A percentile compares a stretch with the other conserved stretches of the same genome.
These are phyloP conservation scores for Candida sojae DNA, from an alignment of 1,139 yeast species.

Conservation along the genomic window DNA sequence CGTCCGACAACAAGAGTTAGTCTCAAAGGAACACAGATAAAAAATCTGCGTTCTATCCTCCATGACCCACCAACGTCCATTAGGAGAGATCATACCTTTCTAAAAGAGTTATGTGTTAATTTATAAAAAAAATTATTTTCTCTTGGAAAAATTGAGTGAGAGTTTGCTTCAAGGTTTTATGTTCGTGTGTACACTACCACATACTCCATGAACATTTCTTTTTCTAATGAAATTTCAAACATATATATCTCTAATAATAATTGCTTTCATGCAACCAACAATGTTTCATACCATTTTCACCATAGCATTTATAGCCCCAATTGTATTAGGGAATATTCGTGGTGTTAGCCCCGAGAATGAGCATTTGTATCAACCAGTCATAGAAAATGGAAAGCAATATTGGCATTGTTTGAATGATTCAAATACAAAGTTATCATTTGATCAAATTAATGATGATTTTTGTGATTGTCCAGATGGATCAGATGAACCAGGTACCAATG, in stretches of 20 bases:
- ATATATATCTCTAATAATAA: background rate
- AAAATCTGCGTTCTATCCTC: too few species aligned
- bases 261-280: background rate
- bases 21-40: too few species aligned
- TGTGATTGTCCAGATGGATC: conserved; percentile 99
- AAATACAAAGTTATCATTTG: conserved; percentile 55
- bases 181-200: background rate
- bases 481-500: conserved; percentile 95
- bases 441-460: conserved; percentile 79
- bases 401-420: conserved; percentile 77
- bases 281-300: conserved; percentile 3
- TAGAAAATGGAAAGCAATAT: conserved; percentile 34
- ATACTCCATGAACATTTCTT: too few species aligned
- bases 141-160: too few species aligned
- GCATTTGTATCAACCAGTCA: conserved; percentile 54
- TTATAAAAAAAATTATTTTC: too few species aligned
- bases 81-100: too few species aligned
- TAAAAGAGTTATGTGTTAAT: too few species aligned
- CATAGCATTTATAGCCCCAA: conserved; percentile 1
- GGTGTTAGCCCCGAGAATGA: conserved; percentile 44
- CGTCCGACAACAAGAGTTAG: too few species aligned
- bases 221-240: too few species aligned
- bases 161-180: too few species aligned
- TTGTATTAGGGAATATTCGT: conserved; percentile 12
- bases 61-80: too few species aligned